These are phyloP conservation scores for Penicillium sp. DNA, from an alignment of 2,329 filamentous ascomycete genomes.

Conservation along the genomic window DNA sequence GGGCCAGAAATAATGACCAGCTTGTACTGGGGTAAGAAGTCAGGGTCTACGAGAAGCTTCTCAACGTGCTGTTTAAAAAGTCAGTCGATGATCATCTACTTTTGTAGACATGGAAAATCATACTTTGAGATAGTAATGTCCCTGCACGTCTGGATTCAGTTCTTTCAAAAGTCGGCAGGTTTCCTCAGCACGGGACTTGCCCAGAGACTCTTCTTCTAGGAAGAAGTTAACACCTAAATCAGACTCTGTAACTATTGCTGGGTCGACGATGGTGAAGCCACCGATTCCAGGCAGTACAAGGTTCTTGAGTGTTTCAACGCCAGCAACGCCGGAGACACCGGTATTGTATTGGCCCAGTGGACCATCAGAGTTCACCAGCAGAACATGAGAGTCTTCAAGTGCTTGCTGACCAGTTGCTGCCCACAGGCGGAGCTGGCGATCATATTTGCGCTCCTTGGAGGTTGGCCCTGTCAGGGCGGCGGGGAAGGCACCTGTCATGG, in stretches of 20 bases:
- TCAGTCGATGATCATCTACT: not conserved
- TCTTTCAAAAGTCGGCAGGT: conserved; percentile 76
- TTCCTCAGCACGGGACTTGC: conserved; percentile 73
- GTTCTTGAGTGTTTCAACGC: conserved; percentile 91
- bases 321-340: conserved; percentile 73
- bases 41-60: conserved; percentile 37
- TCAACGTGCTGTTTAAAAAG: conserved; percentile 31
- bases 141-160: conserved; percentile 87
- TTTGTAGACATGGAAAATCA: not conserved
- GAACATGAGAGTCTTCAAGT: conserved; percentile 85
- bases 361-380: conserved; percentile 73
- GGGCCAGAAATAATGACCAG: conserved; percentile 63
- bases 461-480: conserved; percentile 48
- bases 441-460: conserved; percentile 75
- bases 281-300: conserved; percentile 92
- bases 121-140: conserved; percentile 64
- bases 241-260: conserved; percentile 69
- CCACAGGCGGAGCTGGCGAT: conserved; percentile 93
- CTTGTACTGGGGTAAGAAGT: conserved; percentile 51
- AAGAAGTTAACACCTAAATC: conserved; percentile 98
- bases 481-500: conserved; percentile 40
- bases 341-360: conserved; percentile 35
- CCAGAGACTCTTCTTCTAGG: conserved; percentile 73
- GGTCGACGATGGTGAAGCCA: conserved; percentile 85
- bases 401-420: conserved; percentile 87